A percentile compares a stretch with the other conserved stretches of the same genome.
These are phyloP conservation scores for Colletotrichum graminicola DNA, from an alignment of 2,329 filamentous ascomycete genomes.

Conservation along the genomic window DNA sequence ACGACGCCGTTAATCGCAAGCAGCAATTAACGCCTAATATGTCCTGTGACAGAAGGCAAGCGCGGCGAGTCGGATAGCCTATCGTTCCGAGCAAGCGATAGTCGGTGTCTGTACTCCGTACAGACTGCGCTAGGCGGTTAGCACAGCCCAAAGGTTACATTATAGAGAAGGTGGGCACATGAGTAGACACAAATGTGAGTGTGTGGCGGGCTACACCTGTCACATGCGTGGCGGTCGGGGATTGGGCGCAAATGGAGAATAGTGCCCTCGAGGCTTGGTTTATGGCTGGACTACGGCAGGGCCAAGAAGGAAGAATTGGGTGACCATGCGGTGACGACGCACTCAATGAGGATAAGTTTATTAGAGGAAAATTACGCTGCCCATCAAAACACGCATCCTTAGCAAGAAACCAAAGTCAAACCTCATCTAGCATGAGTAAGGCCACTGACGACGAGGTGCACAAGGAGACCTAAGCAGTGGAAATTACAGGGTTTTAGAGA, in stretches of 20 bases:
- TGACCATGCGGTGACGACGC: not conserved
- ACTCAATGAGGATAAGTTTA: not conserved
- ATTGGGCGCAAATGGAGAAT: conserved; percentile 9
- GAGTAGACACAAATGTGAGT: not conserved
- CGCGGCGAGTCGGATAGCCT: conserved; percentile 7
- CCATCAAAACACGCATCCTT: not conserved
- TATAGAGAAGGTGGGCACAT: not conserved
- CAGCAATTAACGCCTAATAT: no score
- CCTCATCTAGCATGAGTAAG: not conserved
- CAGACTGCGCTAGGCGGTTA: not conserved
- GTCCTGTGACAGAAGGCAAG: no score
- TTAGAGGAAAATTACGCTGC: not conserved
- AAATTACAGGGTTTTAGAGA: not conserved
- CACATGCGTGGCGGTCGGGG: conserved; percentile 17
- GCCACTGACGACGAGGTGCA: not conserved
- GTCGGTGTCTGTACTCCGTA: conserved; percentile 13
- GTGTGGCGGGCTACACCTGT: not conserved
- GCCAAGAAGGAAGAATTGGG: not conserved
- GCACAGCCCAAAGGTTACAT: not conserved
- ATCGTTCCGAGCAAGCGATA: conserved; percentile 10
- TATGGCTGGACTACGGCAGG: not conserved
- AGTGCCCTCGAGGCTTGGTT: conserved; percentile 4
- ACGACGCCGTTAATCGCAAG: no score
- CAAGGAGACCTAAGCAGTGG: not conserved
- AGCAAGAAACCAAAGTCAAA: not conserved